A percentile compares a stretch with the other conserved stretches of the same genome.
phyloP scores from a whole-genome alignment of 108 stramenopile genomes.

The Aurantiochytrium sp. region DNA sequence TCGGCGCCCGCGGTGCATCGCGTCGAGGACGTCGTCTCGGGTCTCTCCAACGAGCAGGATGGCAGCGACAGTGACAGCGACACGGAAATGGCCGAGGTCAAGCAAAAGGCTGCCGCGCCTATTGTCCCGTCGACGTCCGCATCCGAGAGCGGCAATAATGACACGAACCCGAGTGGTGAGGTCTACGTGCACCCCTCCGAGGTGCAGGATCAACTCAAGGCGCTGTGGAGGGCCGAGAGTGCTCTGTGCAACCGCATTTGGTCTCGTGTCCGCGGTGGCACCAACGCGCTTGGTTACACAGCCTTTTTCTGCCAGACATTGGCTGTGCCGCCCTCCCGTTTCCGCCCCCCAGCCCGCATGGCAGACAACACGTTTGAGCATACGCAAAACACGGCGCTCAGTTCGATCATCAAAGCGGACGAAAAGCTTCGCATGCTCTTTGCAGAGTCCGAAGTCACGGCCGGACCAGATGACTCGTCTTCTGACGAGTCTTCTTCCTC shows the following conservation, averaged over 20 bases:
- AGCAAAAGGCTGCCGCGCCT: constrained; percentile 26
- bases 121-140: background rate
- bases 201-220: constrained; percentile 74
- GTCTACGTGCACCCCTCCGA: constrained; percentile 84
- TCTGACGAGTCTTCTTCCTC: background rate
- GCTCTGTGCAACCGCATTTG: constrained; percentile 62
- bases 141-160: background rate
- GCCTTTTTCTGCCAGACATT: constrained; percentile 79
- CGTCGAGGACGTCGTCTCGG: constrained; percentile 30
- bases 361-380: constrained; percentile 83
- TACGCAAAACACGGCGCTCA: constrained; percentile 78
- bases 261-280: constrained; percentile 42
- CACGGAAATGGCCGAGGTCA: background rate
- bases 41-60: constrained; percentile 28
- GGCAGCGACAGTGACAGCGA: constrained; percentile 17
- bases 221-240: constrained; percentile 74
- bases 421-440: background rate
- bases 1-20: constrained; percentile 10
- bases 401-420: constrained; percentile 58
- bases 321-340: constrained; percentile 83
- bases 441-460: no score
- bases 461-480: background rate
- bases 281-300: constrained; percentile 50
- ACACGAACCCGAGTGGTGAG: background rate
- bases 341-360: constrained; percentile 86